Conservation (phyloP, 805 yeast genomes). For the Saturnispora dispora region DNA sequence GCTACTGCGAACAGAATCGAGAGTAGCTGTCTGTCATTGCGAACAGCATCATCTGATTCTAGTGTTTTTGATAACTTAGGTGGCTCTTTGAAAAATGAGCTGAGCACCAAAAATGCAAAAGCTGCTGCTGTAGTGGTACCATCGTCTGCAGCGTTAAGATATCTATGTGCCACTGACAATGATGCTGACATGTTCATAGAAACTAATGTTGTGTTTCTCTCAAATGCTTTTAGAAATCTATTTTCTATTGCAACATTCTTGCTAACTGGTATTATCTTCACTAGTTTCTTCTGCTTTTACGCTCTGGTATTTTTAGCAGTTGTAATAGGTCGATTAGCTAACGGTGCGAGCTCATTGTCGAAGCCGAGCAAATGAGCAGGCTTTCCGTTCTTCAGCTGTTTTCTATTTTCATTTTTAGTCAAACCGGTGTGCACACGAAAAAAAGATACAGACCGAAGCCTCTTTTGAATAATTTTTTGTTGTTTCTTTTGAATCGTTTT, state of each 20-base stretch:
- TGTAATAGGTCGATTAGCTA: background rate
- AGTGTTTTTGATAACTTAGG: background rate
- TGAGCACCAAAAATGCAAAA: background rate
- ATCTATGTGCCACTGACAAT: background rate
- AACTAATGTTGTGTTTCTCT: background rate
- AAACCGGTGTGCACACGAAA: background rate
- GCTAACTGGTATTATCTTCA: background rate
- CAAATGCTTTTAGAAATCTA: background rate
- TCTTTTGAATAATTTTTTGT: background rate
- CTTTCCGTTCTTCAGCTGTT: background rate
- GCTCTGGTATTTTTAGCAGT: background rate
- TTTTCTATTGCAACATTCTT: background rate
- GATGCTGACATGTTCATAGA: background rate
- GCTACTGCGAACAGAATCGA: background rate
- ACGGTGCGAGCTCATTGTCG: background rate
- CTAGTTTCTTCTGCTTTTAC: background rate
- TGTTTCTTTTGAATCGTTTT: background rate
- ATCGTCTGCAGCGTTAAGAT: background rate
- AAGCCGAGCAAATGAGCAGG: background rate
- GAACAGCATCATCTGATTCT: background rate
- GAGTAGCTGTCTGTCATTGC: background rate
- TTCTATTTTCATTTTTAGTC: background rate
- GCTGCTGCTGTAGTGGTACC: background rate
- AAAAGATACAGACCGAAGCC: background rate
- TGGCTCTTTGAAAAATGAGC: background rate